Base-by-base conservation (phyloP, 495 filamentous ascomycete genomes). In the Amorphotheca resinae region DNA sequence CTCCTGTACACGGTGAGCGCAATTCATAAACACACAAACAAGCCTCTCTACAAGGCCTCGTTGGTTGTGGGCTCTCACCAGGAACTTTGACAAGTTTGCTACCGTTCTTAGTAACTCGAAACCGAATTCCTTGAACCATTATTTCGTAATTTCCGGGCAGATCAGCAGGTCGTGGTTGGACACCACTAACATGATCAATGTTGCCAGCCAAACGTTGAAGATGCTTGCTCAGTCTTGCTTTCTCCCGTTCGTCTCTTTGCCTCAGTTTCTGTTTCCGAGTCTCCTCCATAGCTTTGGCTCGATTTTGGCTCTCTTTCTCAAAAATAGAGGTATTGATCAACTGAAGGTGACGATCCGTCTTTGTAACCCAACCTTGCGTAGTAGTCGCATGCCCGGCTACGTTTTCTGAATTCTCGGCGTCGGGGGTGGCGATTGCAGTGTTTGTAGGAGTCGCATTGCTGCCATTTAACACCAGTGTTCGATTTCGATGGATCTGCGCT, bases 281-380 rank as follows among this genome's bases (percentile, higher is more conserved):
- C 50, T 82, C 72, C 48, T 86, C 80, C 37, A 91, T 80, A 8
- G 84, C 85, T 53, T 76, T 79, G 1, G 76, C 66, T 26, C 84
- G 70, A n/a, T 74, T 70, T 49, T 79, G 74, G 1, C 70, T 67
- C 42, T 84, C 76, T 59, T 84, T 79, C 52, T 93, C 80, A 61
- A 84, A 93, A 11, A 93, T 72, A 2, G 77, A 71, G 14, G 79
- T 70, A 55, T 93, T 94, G 62, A 95, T 94, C 36, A 95, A 62
- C 59, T 94, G 87, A 62, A 88, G 74, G 51, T 93, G 86, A 40
- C 86, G 81, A 50, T 87, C 87, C 41, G 67, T 77, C 57, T 82
- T 89, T 16, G 80, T 71, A 22, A 93, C 76, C 81, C 85, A 93
- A 9, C 74, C 54, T 18, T 22, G 38, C 6, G 22, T 22, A 28